phyloP scores from a whole-genome alignment of 2,329 filamentous ascomycete species.

The Lojkania enalia region DNA sequence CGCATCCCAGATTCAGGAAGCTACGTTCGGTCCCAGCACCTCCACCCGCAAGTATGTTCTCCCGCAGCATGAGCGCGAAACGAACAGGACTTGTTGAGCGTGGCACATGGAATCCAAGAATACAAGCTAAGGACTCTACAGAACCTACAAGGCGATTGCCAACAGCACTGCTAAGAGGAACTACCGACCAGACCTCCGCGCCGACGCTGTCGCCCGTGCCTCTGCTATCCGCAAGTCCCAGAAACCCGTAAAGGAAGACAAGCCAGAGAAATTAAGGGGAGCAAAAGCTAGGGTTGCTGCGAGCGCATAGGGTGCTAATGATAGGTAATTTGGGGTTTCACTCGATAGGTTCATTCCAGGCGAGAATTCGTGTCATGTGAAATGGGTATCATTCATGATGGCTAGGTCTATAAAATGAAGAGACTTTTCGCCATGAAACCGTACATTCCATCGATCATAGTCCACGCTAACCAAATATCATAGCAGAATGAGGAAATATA shows the following conservation, averaged over 20 bases:
- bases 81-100: no score
- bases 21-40: conserved; percentile 72
- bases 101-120: not conserved
- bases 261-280: conserved; percentile 51
- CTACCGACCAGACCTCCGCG: conserved; percentile 67
- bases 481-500: no score
- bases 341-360: not conserved
- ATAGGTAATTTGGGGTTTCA: not conserved
- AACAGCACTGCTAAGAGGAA: conserved; percentile 78
- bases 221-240: conserved; percentile 82
- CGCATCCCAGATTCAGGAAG: conserved; percentile 64
- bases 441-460: not conserved
- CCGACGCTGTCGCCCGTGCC: conserved; percentile 78
- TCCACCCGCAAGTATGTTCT: conserved; percentile 75
- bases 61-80: no score
- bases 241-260: conserved; percentile 74
- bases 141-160: conserved; percentile 88
- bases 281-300: conserved; percentile 51
- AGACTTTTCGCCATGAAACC: conserved; percentile 6
- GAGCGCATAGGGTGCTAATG: conserved; percentile 26
- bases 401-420: conserved; percentile 15
- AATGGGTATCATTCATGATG: conserved; percentile 8
- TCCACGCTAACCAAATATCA: not conserved
- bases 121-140: conserved; percentile 44
- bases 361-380: not conserved